Base-by-base conservation (phyloP, 257 asterid species). In the Solanum habrochaites region DNA sequence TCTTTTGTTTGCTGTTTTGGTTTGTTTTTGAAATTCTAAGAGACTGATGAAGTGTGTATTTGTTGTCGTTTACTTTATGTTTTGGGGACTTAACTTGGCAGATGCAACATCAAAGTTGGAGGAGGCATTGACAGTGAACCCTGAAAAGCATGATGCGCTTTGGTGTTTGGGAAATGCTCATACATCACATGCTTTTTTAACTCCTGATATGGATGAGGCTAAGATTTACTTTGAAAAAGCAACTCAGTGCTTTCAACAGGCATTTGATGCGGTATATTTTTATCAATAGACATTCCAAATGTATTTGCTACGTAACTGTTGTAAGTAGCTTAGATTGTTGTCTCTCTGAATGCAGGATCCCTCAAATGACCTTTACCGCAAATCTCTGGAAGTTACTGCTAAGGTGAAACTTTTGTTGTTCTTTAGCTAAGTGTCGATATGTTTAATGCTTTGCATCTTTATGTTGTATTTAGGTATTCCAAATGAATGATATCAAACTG, bases 121-220 rank as follows among this genome's bases (percentile, higher is more conserved):
- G 93, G 97, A 94, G 93, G 98, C 98, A 64, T 87, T 96, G 88
- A 88, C 49, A 21, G 83, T 97, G 78, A 90, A 95, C 86, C 96
- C 99, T 0, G 85, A 82, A 62, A 94, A 93, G 90, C 95, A 92
- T 39, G 98, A 96, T 75, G 90, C 97, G 0, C 91, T 96, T 66
- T 96, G 99, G 99, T 92, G 95, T 90, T 92, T 95, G 58, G 99
- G 99, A 25, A 96, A 96, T 88, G 99, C 98, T 32, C 90, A 94
- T 77, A 95, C 98, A 56, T 90, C 99, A 35, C 89, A 88, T 90
- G 98, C 94, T 15, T 94, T 95, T 89, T 70, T 94, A 90, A 93
- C 90, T 88, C 94, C 99, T 11, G 95, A 94, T 86, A 88, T 89
- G 83, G 96, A 90, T 11, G 97, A 92, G 87, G 98, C 99, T 45